Percentiles rank a stretch among this genome's conserved stretches.
These are phyloP conservation scores for Emergomyces pasteurianus DNA, from an alignment of 2,329 filamentous ascomycete species.

Conservation along the genomic window DNA sequence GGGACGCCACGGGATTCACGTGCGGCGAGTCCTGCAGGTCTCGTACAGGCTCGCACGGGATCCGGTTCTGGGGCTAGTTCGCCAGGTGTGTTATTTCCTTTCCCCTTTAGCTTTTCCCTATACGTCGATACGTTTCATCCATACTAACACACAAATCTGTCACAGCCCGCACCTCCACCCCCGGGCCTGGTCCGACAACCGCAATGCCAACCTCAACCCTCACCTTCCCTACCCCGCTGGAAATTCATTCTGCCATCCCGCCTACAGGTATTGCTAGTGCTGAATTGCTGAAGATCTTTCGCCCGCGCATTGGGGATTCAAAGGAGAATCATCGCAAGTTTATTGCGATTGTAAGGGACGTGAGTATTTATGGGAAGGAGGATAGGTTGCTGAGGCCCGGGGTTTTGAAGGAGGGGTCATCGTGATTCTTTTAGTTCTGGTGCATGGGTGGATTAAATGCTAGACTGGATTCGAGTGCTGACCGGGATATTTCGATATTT, in stretches of 20 bases:
- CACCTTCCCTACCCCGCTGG: constrained; percentile 32
- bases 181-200: not conserved
- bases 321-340: constrained; percentile 31
- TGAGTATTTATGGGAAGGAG: constrained; percentile 33
- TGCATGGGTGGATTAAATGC: not conserved
- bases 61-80: not conserved
- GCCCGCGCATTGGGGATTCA: constrained; percentile 30
- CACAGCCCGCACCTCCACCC: not conserved
- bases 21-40: constrained; percentile 29
- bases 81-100: not conserved
- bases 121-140: not conserved
- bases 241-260: constrained; percentile 37
- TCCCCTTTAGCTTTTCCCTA: not conserved
- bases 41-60: not conserved
- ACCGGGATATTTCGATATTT: no score
- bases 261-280: constrained; percentile 32
- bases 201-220: not conserved
- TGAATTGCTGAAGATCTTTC: constrained; percentile 34
- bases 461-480: no score
- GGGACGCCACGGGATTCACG: constrained; percentile 38
- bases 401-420: constrained; percentile 13
- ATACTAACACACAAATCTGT: not conserved
- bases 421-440: not conserved
- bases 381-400: constrained; percentile 31
- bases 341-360: constrained; percentile 34